Base-by-base conservation (phyloP, 805 yeast species). In the Saccharomycopsis microspora region DNA sequence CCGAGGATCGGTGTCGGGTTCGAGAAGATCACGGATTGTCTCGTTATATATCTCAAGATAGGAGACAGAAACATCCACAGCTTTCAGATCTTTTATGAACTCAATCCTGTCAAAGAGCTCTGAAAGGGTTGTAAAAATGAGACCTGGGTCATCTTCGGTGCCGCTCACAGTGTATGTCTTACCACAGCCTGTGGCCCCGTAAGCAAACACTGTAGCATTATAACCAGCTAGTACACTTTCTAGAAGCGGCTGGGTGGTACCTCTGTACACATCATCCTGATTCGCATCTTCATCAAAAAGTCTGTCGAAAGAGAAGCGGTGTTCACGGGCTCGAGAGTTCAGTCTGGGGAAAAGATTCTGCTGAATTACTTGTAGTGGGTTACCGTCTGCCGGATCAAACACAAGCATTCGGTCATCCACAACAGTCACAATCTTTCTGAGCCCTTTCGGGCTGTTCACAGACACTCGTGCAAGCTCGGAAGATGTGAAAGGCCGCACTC, bases 171-270 rank as follows among this genome's bases (percentile, higher is more conserved):
- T 89, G 60, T 83, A 87, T 0, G 97, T 89, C 60, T 89, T 89
- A n/a, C 97, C 97, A 63, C 97, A 89, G 0, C 97, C 97, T 0
- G 97, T 89, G 32, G 97, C 95, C 1, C 97, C 97, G 61, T 89
- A 89, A 0, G 97, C 97, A 67, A 89, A 89, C 0, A 89, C 86
- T 0, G 96, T 87, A 4, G 95, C 82, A 61, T 90, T 88, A 63
- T 69, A 85, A 0, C 97, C 97, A 52, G 85, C 93, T 39, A 89
- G 61, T 0, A 87, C 79, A 38, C 81, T 74, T 51, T 80, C 86
- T 5, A 89, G 67, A 43, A 87, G 66, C 0, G 95, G 90, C 44
- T 71, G 67, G 0, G 95, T 77, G 0, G 95, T 85, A 32, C 64
- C 62, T 30, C 66, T 59, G 58, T 76, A 89, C 0, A 89, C 85